Evolutionary conservation across 2,329 filamentous ascomycete genomes (phyloP).

Genomic region (Celoporthe dispersa): DNA sequence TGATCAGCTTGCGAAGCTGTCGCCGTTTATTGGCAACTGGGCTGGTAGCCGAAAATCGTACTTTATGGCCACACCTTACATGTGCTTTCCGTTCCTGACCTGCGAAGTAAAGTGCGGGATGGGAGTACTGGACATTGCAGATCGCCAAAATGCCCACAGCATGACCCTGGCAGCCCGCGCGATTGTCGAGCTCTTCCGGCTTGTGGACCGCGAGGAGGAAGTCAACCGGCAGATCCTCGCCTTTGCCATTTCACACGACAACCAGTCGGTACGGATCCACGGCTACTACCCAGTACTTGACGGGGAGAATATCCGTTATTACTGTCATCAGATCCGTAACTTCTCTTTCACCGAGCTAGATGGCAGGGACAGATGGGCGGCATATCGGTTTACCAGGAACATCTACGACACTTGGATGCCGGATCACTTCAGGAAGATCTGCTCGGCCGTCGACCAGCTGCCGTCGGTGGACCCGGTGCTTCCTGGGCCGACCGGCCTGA

Average conservation of each 20-base stretch:
- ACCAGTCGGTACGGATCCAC: neutral
- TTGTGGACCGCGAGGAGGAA: neutral
- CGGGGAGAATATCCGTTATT: neutral
- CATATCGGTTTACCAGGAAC: slow-evolving; percentile 43
- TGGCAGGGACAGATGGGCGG: slow-evolving; percentile 36
- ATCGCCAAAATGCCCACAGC: neutral
- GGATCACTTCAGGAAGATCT: slow-evolving; percentile 41
- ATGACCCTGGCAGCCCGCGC: neutral
- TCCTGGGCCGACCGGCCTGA: neutral
- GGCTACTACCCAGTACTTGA: neutral
- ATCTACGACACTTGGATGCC: slow-evolving; percentile 44
- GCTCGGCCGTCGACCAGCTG: slow-evolving; percentile 31
- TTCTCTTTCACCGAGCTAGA: neutral
- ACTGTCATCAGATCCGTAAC: neutral
- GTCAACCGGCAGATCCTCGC: neutral
- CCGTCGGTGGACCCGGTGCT: neutral
- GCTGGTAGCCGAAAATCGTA: neutral
- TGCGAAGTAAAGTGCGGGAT: neutral
- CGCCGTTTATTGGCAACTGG: slow-evolving; percentile 41
- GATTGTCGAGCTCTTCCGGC: neutral
- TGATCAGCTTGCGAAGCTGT: slow-evolving; percentile 47
- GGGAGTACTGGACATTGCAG: neutral
- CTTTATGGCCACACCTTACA: neutral
- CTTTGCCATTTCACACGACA: neutral
- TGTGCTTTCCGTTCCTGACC: neutral